Evolutionary conservation across 805 yeast species (phyloP), one percentile per base, ranked within the genome.

Genomic region (Tetrapisispora arboricola): DNA sequence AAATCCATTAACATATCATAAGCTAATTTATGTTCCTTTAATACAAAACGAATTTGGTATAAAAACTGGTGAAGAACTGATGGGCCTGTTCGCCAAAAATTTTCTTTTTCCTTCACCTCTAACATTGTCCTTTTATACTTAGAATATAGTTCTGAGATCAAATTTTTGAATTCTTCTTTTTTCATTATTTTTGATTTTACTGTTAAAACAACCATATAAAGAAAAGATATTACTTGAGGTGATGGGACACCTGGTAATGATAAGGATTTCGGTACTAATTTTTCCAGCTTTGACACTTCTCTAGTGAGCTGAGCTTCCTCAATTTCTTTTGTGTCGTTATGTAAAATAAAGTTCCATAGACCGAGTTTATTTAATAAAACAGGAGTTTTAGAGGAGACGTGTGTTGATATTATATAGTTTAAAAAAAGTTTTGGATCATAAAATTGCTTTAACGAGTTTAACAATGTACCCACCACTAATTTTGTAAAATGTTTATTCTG

Each of bases 371-470:
- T 60, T 27, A 60, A 24, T 12, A 57, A 25, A 5, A n/a, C 26
- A 6, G 44, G 41, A 10, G 55, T 46, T 10, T 32, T 26, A 3
- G 36, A 36, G 9, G 36, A 41, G 6, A 38, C 36, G 32, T 44
- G 48, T 3, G 54, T 47, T 8, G 58, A 49, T 17, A 54, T 26
- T 3, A 57, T 19, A 29, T 55, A 54, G 30, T 51, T 51, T 11
- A 50, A 43, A 2, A 46, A 42, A 22, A 58, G 35, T 42, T 53
- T 55, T 10, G 61, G 57, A 36, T 60, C 63, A 27, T 57, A 50
- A 20, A 55, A 57, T 5, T 51, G 43, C 30, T 54, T 42, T 13
- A 56, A 31, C 3, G 57, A 47, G 2, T 18, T 16, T 6, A 49
- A 32, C 5, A 58, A 20, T 35, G 55, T 58, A 2, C 46, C 47